Conservation (phyloP, 805 yeast genomes). For the Lipomyces sp. region DNA sequence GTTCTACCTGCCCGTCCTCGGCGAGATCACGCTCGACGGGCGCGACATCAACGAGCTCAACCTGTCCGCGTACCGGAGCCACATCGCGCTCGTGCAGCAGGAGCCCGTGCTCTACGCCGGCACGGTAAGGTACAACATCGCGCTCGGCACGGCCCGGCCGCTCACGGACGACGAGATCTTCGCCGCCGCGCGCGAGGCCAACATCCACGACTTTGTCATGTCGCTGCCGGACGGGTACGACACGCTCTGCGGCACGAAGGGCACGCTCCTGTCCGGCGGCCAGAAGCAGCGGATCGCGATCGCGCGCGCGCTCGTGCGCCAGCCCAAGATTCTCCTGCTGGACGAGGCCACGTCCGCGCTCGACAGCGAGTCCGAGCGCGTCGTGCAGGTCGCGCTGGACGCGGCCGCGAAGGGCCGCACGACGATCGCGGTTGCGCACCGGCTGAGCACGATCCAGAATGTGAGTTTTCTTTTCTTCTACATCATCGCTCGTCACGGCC, state of each 20-base stretch:
- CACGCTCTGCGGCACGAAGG: constrained; percentile 47
- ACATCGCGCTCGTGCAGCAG: constrained; percentile 62
- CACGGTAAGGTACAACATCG: constrained; percentile 70
- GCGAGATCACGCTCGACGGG: constrained; percentile 53
- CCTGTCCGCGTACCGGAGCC: constrained; percentile 50
- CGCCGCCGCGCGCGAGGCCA: constrained; percentile 50
- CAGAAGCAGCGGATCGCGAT: constrained; percentile 64
- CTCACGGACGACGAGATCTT: constrained; percentile 42
- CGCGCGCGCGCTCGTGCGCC: constrained; percentile 58
- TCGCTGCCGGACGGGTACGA: constrained; percentile 54
- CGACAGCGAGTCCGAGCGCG: constrained; percentile 59
- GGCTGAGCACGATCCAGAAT: constrained; percentile 58
- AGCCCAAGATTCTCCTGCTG: constrained; percentile 53
- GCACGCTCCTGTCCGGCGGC: constrained; percentile 60
- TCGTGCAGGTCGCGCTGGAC: constrained; percentile 60
- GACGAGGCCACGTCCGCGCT: constrained; percentile 59
- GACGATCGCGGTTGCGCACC: constrained; percentile 71
- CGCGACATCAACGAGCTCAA: constrained; percentile 47
- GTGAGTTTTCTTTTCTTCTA: not conserved
- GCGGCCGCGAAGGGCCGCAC: constrained; percentile 64
- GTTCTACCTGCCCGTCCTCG: constrained; percentile 50
- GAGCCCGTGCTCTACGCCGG: constrained; percentile 69
- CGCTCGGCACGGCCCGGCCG: constrained; percentile 38
- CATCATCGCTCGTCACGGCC: not conserved
- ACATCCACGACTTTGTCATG: constrained; percentile 49